Base-by-base conservation (phyloP, 2,329 filamentous ascomycete species). In the Cercospora canescens region DNA sequence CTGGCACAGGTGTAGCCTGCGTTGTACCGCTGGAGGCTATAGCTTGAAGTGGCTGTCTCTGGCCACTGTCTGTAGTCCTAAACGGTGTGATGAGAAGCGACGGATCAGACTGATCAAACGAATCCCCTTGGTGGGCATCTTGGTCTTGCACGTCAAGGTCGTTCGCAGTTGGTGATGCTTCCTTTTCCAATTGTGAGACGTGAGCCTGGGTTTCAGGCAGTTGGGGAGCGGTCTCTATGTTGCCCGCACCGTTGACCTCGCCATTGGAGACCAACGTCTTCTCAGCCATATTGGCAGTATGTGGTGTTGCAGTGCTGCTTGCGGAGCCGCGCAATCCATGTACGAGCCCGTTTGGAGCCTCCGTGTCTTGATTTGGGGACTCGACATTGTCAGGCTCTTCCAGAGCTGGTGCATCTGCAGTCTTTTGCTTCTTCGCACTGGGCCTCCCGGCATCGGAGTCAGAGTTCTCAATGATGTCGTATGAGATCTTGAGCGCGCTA, bases 391-490 rank as follows among this genome's bases (percentile, higher is more conserved):
- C 57, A 30, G 26, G 14, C 2, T 26, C 57, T 11, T 30, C 37
- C 57, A 5, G 16, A 14, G 9, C 4, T n/a, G 26, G 11, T 9
- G 30, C 24, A 32, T 32, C 52, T 56, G 35, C 60, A 16, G 14
- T 41, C 12, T 57, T 50, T 32, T 61, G 61, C 18, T 61, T 57
- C 37, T 67, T 67, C 14, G 21, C 34, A 24, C 34, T 41, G 12
- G 39, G 57, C 18, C 39, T 24, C 12, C 16, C 50, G 18, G 24
- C 41, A 24, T 69, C 61, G 6, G 68, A 68, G 16, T 65, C 67
- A 14, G 60, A 65, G 41, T 66, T 39, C 6, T 50, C 59, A 16
- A 57, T 59, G 34, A 54, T 52, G 7, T 65, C 52, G 28, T 59
- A 26, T 21, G 64, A 62, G 18, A 63, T 60, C 39, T 60, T 18